Percentiles rank a stretch among this genome's conserved stretches.
phyloP scores from a whole-genome alignment of 192 early-diverging fungal species.

The Obelidium mucronatum region DNA sequence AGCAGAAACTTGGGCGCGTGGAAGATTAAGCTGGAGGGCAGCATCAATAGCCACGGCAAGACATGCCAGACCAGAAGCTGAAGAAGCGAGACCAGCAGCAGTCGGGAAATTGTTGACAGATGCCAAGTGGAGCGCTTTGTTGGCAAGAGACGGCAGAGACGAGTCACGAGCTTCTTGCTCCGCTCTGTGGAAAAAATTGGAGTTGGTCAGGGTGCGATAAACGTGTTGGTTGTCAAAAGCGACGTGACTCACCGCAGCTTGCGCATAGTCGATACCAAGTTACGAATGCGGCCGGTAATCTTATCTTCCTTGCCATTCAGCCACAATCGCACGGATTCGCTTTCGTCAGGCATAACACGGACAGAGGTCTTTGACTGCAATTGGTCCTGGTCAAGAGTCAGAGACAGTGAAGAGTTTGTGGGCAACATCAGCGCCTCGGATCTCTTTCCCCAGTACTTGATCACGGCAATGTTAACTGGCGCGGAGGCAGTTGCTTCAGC shows the following conservation, averaged over 20 bases:
- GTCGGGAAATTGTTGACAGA: slow-evolving; percentile 99
- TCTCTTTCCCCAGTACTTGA: slow-evolving; percentile 99
- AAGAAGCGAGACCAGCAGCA: slow-evolving; percentile 97
- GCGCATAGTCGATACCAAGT: slow-evolving; percentile 87
- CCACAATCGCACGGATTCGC: slow-evolving; percentile 82
- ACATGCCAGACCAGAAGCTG: slow-evolving; percentile 94
- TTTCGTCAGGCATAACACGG: slow-evolving; percentile 51
- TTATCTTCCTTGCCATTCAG: slow-evolving; percentile 93
- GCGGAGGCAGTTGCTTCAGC: slow-evolving; percentile 85
- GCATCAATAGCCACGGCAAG: slow-evolving; percentile 81
- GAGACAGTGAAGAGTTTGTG: slow-evolving; percentile 96
- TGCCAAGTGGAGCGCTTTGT: slow-evolving; percentile 80
- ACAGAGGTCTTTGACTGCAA: slow-evolving; percentile 95
- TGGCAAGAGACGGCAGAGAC: slow-evolving; percentile 62
- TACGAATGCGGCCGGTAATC: slow-evolving; percentile 60
- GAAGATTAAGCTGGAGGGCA: slow-evolving; percentile 36
- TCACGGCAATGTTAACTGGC: slow-evolving; percentile 99
- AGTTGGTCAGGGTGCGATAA: slow-evolving; percentile 31
- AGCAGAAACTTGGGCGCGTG: slow-evolving; percentile 76
- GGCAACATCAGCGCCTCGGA: slow-evolving; percentile 89
- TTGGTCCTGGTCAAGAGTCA: slow-evolving; percentile 96
- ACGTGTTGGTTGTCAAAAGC: slow-evolving; percentile 36
- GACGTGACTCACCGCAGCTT: slow-evolving; percentile 54
- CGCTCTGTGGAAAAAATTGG: too few species aligned
- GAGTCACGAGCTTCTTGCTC: slow-evolving; percentile 40